Evolutionary conservation across 176 grass and related monocot genomes (phyloP).

Genomic region (Metroxylon sagu): DNA sequence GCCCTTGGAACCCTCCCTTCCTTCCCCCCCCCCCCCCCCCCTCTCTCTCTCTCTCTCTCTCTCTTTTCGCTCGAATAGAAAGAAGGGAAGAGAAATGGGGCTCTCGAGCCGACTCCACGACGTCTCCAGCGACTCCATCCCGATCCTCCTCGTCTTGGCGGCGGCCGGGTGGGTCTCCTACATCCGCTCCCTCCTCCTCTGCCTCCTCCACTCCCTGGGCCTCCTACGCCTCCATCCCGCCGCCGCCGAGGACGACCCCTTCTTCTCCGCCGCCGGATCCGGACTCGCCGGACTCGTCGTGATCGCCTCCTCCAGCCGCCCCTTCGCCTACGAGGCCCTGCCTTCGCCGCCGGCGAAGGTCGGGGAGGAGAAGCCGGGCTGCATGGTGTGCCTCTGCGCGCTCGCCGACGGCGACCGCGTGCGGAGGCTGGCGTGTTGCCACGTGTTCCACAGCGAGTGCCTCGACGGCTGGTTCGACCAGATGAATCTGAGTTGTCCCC

Average conservation of each 20-base stretch:
- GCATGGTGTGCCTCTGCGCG: constrained; percentile 11
- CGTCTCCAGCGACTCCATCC: constrained; percentile 22
- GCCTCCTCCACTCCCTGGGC: constrained; percentile 1
- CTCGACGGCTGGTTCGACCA: constrained; percentile 21
- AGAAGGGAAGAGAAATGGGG: constrained; percentile 1
- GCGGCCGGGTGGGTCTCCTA: constrained; percentile 12
- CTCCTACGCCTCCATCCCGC: neutral
- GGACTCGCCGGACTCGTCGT: constrained; percentile 18
- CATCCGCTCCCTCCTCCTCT: constrained; percentile 20
- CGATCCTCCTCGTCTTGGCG: constrained; percentile 9
- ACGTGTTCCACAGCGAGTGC: constrained; percentile 17
- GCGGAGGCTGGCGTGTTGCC: constrained; percentile 14
- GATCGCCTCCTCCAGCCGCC: constrained; percentile 3
- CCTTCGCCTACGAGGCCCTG: neutral
- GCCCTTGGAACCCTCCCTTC: no score
- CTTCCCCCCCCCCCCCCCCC: no score
- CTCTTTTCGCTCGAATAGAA: neutral
- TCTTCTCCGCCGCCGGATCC: constrained; percentile 5
- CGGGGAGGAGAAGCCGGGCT: neutral
- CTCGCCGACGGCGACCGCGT: constrained; percentile 22
- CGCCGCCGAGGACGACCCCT: neutral
- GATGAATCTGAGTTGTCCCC: constrained; percentile 8
- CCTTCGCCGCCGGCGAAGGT: neutral
- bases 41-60: no score
- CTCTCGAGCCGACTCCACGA: constrained; percentile 19